Base-by-base conservation (phyloP, 2,329 filamentous ascomycete species). In the Xylaria hypoxylon region DNA sequence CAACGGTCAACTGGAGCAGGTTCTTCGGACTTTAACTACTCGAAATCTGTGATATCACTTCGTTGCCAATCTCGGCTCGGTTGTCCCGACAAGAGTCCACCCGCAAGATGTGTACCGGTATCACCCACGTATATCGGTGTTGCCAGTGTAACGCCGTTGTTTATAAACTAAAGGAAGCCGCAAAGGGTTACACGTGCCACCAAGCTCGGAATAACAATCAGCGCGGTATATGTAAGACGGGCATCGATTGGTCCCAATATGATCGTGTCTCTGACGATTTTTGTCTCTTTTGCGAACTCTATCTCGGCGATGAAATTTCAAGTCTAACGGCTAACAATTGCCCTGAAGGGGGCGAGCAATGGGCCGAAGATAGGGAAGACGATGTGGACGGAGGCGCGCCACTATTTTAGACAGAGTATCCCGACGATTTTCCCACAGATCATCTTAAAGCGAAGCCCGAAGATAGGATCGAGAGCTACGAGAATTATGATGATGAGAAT, bases 211-310 rank as follows among this genome's bases (percentile, higher is more conserved):
- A 8, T 0, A 63, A 64, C 38, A 3, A 59, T 1, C 42, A 17
- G 1, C 61, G 68, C 3, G 74, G 74, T 0, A n/a, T 65, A 15
- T 76, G 74, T 63, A 55, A 57, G 3, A 71, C 64, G 0, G 74
- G 74, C 0, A 47, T 75, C 44, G 62, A 67, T n/a, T 72, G 33
- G 42, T 31, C 64, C 3, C 19, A 15, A 4, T 75, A 73, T 53
- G 28, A 68, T 15, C 62, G 57, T 11, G 0, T 33, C 1, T 24
- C 64, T 1, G 57, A 66, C 2, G 74, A 74, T 44, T 4, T 40
- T 48, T 76, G 74, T 38, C 15, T 71, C 2, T 55, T 58, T 52
- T 76, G 73, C 60, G 74, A 75, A 58, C 22, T 75, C 5, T 31
- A 13, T 10, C n/a, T 24, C 5, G 56, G 48, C 17, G 50, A 13